phyloP scores from a whole-genome alignment of 441 rosid species.

The Arabidopsis hybrid region DNA sequence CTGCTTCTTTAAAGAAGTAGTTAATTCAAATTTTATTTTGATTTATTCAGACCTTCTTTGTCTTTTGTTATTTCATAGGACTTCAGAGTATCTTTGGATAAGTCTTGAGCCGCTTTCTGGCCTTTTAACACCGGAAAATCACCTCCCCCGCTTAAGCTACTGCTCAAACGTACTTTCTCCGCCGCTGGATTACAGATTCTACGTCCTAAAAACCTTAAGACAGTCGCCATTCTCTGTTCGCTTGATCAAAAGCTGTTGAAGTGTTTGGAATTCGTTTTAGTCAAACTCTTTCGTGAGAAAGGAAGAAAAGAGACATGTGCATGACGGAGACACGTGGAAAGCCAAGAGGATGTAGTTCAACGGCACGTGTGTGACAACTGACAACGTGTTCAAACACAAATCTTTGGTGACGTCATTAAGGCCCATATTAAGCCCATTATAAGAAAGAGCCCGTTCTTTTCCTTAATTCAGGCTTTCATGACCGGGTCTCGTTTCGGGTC shows the following conservation, averaged over 20 bases:
- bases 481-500: slow-evolving; percentile 16
- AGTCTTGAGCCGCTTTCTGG: slow-evolving; percentile 54
- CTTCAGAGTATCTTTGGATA: slow-evolving; percentile 54
- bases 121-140: slow-evolving; percentile 57
- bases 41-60: slow-evolving; percentile 22
- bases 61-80: slow-evolving; percentile 37
- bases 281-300: slow-evolving; percentile 3
- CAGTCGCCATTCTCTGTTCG: slow-evolving; percentile 19
- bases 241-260: background rate
- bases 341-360: background rate
- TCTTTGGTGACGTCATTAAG: background rate
- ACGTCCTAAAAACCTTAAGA: slow-evolving; percentile 15
- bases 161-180: slow-evolving; percentile 36
- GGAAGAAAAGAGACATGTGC: slow-evolving; percentile 9
- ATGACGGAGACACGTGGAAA: slow-evolving; percentile 18
- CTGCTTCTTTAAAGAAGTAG: background rate
- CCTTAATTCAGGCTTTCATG: background rate
- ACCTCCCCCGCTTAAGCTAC: slow-evolving; percentile 40
- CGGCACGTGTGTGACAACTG: slow-evolving; percentile 33
- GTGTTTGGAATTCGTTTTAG: background rate
- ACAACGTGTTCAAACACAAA: slow-evolving; percentile 22
- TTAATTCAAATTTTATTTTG: background rate
- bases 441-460: too few relatives aligned
- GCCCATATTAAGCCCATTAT: background rate
- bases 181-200: slow-evolving; percentile 10